Percentiles rank a stretch among this genome's conserved stretches.
Evolutionary conservation across 2,329 filamentous ascomycete genomes (phyloP).

Genomic region (Cryphonectria japonica): DNA sequence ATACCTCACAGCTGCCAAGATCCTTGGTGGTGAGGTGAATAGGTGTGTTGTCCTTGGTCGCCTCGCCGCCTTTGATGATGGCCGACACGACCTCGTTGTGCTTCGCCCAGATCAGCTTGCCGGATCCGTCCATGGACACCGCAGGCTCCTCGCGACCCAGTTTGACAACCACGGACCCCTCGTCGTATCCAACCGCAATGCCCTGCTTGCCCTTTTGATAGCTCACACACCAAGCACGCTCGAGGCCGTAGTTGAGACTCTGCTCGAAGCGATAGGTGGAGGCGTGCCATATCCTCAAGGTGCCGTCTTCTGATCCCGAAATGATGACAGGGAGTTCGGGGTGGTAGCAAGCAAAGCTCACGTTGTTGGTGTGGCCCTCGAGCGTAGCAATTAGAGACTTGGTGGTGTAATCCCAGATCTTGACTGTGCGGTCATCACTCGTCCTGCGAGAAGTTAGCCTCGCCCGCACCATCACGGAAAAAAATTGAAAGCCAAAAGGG

Average conservation of each 20-base stretch:
- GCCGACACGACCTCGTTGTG: slow-evolving; percentile 95
- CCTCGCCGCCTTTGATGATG: slow-evolving; percentile 88
- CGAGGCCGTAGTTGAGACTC: slow-evolving; percentile 91
- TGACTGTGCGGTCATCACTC: slow-evolving; percentile 71
- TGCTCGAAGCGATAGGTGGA: slow-evolving; percentile 97
- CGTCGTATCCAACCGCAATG: slow-evolving; percentile 94
- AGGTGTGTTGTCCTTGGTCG: slow-evolving; percentile 86
- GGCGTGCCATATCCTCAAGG: slow-evolving; percentile 97
- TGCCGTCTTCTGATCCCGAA: slow-evolving; percentile 96
- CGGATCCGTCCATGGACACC: slow-evolving; percentile 94
- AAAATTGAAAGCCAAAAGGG: background rate
- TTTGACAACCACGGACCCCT: slow-evolving; percentile 96
- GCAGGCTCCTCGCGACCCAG: slow-evolving; percentile 97
- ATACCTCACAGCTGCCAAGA: slow-evolving; percentile 93
- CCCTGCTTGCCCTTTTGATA: slow-evolving; percentile 95
- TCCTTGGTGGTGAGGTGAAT: slow-evolving; percentile 91
- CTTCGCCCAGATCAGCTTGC: slow-evolving; percentile 94
- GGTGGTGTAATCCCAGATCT: slow-evolving; percentile 99
- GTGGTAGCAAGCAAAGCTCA: slow-evolving; percentile 97
- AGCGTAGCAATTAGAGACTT: slow-evolving; percentile 96
- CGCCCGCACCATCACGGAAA: too few relatives aligned
- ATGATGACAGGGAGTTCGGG: slow-evolving; percentile 96
- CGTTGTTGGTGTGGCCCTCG: slow-evolving; percentile 96
- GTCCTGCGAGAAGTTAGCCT: slow-evolving; percentile 15
- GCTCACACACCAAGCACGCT: slow-evolving; percentile 96